These are phyloP conservation scores for Physaria fendleri DNA, from an alignment of 345 rosid species.

Conservation along the genomic window DNA sequence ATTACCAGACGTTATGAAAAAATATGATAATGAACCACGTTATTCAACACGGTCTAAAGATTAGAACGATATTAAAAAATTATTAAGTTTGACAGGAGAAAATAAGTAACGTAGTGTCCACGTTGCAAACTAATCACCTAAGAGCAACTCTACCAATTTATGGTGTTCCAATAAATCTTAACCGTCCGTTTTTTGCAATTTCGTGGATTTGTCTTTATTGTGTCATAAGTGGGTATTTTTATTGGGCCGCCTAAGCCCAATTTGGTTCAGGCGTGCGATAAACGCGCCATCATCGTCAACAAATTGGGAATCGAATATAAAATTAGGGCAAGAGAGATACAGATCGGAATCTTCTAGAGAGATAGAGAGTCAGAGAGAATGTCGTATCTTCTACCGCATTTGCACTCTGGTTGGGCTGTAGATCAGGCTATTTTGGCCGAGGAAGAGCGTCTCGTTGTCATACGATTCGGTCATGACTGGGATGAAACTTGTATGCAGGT, in stretches of 20 bases:
- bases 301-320: not conserved
- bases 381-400: conserved; percentile 87
- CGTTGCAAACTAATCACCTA: too few species aligned
- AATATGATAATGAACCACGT: conserved; percentile 8
- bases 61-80: too few species aligned
- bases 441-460: conserved; percentile 89
- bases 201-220: not conserved
- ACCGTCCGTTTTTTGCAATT: too few species aligned
- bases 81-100: too few species aligned
- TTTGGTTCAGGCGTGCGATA: not conserved
- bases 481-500: conserved; percentile 99
- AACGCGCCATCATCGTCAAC: not conserved
- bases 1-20: not conserved
- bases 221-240: not conserved
- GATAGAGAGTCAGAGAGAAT: conserved; percentile 21
- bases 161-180: too few species aligned
- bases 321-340: not conserved
- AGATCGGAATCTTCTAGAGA: conserved; percentile 7
- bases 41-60: not conserved
- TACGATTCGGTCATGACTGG: conserved; percentile 94
- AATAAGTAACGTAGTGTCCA: too few species aligned
- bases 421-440: conserved; percentile 92
- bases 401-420: conserved; percentile 95
- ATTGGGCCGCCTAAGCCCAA: not conserved
- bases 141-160: too few species aligned